phyloP scores from a whole-genome alignment of 345 rosid species.

The Litchi chinensis region DNA sequence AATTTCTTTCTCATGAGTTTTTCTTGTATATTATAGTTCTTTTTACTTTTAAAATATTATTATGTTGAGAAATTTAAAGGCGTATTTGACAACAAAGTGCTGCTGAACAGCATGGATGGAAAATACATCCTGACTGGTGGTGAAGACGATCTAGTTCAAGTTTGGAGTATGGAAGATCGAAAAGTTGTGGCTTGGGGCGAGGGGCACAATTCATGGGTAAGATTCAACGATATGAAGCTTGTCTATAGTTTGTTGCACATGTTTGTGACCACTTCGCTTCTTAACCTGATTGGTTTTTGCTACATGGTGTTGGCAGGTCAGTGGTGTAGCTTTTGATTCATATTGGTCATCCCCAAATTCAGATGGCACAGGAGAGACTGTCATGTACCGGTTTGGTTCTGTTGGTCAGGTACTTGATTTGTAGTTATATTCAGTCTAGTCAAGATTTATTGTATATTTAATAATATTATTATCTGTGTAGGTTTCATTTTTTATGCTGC shows the following conservation, averaged over 20 bases:
- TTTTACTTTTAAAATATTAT: conserved; percentile 8
- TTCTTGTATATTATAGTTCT: neutral
- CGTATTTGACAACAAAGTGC: conserved; percentile 22
- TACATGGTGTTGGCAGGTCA: conserved; percentile 68
- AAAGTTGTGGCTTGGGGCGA: conserved; percentile 99
- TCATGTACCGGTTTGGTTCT: conserved; percentile 97
- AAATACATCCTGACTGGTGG: conserved; percentile 97
- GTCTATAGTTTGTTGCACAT: conserved; percentile 8
- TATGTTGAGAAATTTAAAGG: conserved; percentile 11
- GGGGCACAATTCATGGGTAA: conserved; percentile 99
- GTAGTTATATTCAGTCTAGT: conserved; percentile 8
- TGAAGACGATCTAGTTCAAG: conserved; percentile 98
- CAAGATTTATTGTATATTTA: neutral
- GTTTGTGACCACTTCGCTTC: conserved; percentile 25
- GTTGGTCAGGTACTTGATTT: conserved; percentile 88
- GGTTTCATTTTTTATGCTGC: neutral
- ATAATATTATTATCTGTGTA: neutral
- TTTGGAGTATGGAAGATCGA: conserved; percentile 99
- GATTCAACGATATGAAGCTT: conserved; percentile 26
- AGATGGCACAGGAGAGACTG: conserved; percentile 78
- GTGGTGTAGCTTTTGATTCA: conserved; percentile 99
- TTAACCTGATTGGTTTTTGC: conserved; percentile 20
- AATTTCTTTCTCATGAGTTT: neutral
- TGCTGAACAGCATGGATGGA: conserved; percentile 82
- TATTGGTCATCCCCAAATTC: conserved; percentile 89